A percentile compares a stretch with the other conserved stretches of the same genome.
phyloP scores from a whole-genome alignment of 768 basidiomycete species.

The Calvatia gigantea region DNA sequence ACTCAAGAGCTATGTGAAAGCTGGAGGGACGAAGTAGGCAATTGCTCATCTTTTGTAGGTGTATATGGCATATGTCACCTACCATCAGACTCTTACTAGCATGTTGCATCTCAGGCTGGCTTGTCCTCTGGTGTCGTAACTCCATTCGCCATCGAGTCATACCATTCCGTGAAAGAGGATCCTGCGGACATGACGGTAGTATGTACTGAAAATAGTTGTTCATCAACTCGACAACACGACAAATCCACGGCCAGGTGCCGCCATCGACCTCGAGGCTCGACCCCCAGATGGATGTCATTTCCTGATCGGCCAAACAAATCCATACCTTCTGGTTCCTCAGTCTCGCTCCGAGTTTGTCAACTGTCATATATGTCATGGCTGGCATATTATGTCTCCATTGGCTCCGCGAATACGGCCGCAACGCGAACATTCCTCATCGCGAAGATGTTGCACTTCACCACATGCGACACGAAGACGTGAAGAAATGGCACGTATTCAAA shows the following conservation, averaged over 20 bases:
- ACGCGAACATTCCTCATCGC: conserved; percentile 6
- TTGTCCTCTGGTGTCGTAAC: not conserved
- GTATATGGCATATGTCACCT: not conserved
- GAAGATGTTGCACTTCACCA: conserved; percentile 12
- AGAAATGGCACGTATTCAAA: conserved; percentile 14
- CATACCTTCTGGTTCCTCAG: conserved; percentile 17
- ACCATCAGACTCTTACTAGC: not conserved
- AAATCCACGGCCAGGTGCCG: not conserved
- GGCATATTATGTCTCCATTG: conserved; percentile 19
- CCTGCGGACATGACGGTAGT: not conserved
- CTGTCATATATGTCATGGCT: conserved; percentile 13
- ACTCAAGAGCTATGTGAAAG: not conserved
- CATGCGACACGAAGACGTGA: conserved; percentile 16
- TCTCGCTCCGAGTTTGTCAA: conserved; percentile 14
- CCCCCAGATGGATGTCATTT: no score
- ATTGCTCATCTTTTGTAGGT: conserved; percentile 9
- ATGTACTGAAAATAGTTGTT: not conserved
- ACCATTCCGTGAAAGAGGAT: not conserved
- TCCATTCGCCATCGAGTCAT: not conserved
- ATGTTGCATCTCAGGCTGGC: not conserved
- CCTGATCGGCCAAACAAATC: not conserved
- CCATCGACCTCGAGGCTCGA: not conserved
- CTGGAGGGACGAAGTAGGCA: conserved; percentile 14
- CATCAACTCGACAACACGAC: not conserved
- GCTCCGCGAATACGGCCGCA: conserved; percentile 18